These are phyloP conservation scores for Alternaria conjuncta DNA, from an alignment of 2,329 filamentous ascomycete genomes.

Conservation along the genomic window DNA sequence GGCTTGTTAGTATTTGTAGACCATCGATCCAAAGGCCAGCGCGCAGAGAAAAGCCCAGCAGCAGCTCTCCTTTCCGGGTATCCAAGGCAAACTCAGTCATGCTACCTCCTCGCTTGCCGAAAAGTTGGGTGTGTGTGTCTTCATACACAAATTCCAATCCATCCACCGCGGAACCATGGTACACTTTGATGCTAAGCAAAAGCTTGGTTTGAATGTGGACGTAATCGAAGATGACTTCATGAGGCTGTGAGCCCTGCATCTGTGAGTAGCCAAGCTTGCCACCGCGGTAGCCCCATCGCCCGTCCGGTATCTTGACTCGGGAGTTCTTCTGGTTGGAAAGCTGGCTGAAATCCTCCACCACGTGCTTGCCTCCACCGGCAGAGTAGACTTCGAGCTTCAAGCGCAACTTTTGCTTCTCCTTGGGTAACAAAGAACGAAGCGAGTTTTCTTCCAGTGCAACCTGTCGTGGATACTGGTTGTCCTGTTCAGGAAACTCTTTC, in stretches of 20 bases:
- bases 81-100: constrained; percentile 80
- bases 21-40: constrained; percentile 85
- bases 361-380: constrained; percentile 73
- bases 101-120: constrained; percentile 80
- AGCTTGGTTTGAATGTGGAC: constrained; percentile 70
- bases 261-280: constrained; percentile 75
- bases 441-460: constrained; percentile 77
- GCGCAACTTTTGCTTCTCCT: constrained; percentile 72
- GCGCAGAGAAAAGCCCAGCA: constrained; percentile 85
- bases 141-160: constrained; percentile 95
- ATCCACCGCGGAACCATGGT: constrained; percentile 77
- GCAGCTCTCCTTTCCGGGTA: constrained; percentile 80
- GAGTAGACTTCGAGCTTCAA: constrained; percentile 78
- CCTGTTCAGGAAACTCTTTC: constrained; percentile 76
- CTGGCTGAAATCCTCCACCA: constrained; percentile 76
- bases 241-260: constrained; percentile 71
- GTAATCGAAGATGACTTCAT: constrained; percentile 78
- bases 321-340: constrained; percentile 72
- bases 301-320: constrained; percentile 75
- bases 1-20: constrained; percentile 85
- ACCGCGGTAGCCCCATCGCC: constrained; percentile 76
- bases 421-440: constrained; percentile 73
- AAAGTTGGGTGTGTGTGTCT: constrained; percentile 80
- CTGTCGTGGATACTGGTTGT: constrained; percentile 69
- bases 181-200: constrained; percentile 75